Evolutionary conservation across 2,329 filamentous ascomycete species (phyloP).

Genomic region (Tympanopsis confertula): DNA sequence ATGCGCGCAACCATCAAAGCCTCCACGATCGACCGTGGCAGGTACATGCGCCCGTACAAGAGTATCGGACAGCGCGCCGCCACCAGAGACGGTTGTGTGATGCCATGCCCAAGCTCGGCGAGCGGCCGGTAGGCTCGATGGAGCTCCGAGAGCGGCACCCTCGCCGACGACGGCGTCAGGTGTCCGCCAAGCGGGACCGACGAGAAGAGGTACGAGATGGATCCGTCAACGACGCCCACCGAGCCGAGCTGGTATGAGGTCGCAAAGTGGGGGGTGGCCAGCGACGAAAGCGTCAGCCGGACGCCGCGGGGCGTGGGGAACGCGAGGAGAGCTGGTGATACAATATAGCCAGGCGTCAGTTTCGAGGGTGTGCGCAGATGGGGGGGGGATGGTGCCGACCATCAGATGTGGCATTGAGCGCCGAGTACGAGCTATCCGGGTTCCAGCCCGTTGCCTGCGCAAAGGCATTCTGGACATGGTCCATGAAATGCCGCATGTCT

Average conservation of each 20-base stretch:
- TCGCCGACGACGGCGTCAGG: constrained; percentile 53
- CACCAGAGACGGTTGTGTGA: constrained; percentile 7
- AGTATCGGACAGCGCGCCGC: constrained; percentile 20
- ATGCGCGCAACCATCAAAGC: constrained; percentile 72
- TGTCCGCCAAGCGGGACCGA: constrained; percentile 63
- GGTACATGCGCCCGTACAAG: constrained; percentile 68
- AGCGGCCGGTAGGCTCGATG: constrained; percentile 76
- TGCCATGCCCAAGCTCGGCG: constrained; percentile 35
- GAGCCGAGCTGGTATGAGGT: constrained; percentile 87
- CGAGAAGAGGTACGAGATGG: constrained; percentile 92
- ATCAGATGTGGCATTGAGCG: constrained; percentile 72
- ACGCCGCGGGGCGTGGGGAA: constrained; percentile 79
- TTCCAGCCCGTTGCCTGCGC: constrained; percentile 80
- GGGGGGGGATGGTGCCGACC: constrained; percentile 32
- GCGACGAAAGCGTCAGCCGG: constrained; percentile 76
- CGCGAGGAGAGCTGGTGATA: constrained; percentile 61
- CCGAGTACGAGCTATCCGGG: constrained; percentile 81
- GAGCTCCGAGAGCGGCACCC: constrained; percentile 65
- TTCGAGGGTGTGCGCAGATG: constrained; percentile 1
- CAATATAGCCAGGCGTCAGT: constrained; percentile 8
- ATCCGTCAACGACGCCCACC: constrained; percentile 85
- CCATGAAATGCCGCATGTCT: constrained; percentile 95
- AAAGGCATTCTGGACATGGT: constrained; percentile 87
- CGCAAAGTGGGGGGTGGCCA: constrained; percentile 85
- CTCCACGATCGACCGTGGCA: constrained; percentile 76